Conservation (phyloP, 2,329 filamentous ascomycete genomes). For the Fusarium sp. region DNA sequence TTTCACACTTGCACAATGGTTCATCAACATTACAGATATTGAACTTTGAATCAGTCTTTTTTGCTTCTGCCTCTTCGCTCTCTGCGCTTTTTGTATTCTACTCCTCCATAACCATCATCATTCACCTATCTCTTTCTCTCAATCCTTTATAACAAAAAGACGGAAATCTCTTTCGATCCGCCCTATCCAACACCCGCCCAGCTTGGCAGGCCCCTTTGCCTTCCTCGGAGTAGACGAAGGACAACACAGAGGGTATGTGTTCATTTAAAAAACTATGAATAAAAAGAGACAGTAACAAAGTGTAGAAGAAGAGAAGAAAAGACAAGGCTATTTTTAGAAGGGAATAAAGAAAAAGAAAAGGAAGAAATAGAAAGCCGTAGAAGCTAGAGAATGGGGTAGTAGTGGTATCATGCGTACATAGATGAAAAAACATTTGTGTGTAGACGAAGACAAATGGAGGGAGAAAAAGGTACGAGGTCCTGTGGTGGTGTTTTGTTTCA, state of each 20-base stretch:
- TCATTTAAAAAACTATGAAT: background rate
- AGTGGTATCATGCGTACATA: constrained; percentile 42
- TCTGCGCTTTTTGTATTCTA: constrained; percentile 23
- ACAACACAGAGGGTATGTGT: constrained; percentile 6
- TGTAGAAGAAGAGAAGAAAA: constrained; percentile 4
- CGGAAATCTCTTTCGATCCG: constrained; percentile 4
- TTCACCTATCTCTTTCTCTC: constrained; percentile 1
- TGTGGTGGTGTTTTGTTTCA: constrained; percentile 5
- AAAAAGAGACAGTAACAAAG: constrained; percentile 11
- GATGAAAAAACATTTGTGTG: constrained; percentile 23
- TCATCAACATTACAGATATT: background rate
- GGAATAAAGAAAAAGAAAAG: constrained; percentile 14
- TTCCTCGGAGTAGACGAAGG: background rate
- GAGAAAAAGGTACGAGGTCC: constrained; percentile 1
- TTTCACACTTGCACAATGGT: background rate
- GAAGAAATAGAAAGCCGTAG: constrained; percentile 25
- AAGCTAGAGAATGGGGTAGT: constrained; percentile 19
- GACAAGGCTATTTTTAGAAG: constrained; percentile 18
- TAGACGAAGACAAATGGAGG: constrained; percentile 33
- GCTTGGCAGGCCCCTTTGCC: background rate
- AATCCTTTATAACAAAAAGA: background rate
- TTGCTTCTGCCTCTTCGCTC: constrained; percentile 14
- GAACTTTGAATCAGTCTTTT: constrained; percentile 17
- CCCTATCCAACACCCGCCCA: constrained; percentile 28
- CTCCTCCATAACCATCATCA: constrained; percentile 9